Percentiles rank a stretch among this genome's conserved stretches.
Conservation (phyloP, 164 flowering plant genomes). For the Vitis cinerea region DNA sequence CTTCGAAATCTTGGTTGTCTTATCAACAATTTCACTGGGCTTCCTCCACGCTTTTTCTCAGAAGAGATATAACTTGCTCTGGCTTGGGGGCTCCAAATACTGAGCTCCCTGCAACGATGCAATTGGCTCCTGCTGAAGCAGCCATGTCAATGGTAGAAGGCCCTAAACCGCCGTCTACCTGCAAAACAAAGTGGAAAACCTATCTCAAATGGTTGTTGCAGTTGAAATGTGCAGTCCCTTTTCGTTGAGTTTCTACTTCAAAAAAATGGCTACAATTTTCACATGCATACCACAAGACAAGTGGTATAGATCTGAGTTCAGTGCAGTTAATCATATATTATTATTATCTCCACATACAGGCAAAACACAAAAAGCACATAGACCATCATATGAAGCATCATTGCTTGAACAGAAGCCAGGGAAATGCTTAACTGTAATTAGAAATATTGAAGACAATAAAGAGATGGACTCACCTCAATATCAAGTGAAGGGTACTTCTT, state of each 20-base stretch:
- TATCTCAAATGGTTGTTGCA: background rate
- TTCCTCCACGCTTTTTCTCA: slow-evolving; percentile 60
- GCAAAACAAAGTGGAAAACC: slow-evolving; percentile 12
- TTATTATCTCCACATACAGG: background rate
- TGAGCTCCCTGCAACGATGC: slow-evolving; percentile 97
- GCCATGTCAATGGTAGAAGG: slow-evolving; percentile 80
- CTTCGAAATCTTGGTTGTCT: slow-evolving; percentile 13
- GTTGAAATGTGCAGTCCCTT: too few species aligned
- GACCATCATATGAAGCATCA: background rate
- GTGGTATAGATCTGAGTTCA: too few species aligned
- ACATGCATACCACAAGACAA: too few species aligned
- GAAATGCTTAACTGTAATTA: background rate
- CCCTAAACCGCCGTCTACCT: slow-evolving; percentile 97
- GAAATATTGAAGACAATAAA: background rate
- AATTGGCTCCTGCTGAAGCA: slow-evolving; percentile 91
- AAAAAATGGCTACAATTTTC: too few species aligned
- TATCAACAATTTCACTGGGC: slow-evolving; percentile 24
- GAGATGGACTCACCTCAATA: slow-evolving; percentile 63
- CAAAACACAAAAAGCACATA: background rate
- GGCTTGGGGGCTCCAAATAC: slow-evolving; percentile 93
- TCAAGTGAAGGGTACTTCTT: slow-evolving; percentile 91
- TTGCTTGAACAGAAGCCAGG: background rate
- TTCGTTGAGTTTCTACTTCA: too few species aligned
- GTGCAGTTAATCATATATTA: too few species aligned
- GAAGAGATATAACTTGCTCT: slow-evolving; percentile 63